phyloP scores from a whole-genome alignment of 306 rosid genomes.

The Oxytropis ochrocephala region DNA sequence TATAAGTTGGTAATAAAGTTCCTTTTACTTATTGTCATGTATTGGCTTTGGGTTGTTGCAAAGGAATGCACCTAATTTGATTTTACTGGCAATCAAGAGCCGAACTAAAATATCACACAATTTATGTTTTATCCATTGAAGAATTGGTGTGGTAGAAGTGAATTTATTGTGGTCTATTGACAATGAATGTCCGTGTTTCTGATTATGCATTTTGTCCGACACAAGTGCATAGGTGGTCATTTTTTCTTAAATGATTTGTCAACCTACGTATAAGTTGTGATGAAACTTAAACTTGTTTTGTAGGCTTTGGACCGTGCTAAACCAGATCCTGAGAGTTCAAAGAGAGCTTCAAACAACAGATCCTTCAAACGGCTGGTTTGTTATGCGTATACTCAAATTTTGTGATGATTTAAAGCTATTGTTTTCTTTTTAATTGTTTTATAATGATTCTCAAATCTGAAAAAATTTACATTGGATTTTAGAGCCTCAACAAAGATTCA shows the following conservation, averaged over 20 bases:
- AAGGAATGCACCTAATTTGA: conserved; percentile 3
- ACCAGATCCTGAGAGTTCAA: conserved; percentile 47
- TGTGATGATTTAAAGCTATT: conserved; percentile 15
- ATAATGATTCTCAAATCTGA: neutral
- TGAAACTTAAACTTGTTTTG: conserved; percentile 3
- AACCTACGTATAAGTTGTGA: neutral
- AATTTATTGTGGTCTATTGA: conserved; percentile 16
- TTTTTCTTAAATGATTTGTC: neutral
- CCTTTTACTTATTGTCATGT: neutral
- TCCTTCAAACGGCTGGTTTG: conserved; percentile 90
- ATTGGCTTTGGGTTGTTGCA: neutral
- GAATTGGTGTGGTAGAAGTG: neutral
- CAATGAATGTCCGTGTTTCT: neutral
- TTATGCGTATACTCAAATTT: conserved; percentile 7
- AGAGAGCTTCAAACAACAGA: conserved; percentile 41
- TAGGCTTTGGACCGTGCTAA: conserved; percentile 88
- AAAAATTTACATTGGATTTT: conserved; percentile 16
- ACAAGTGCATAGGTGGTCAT: neutral
- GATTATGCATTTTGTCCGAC: neutral
- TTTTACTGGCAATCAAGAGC: neutral
- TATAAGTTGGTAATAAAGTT: neutral
- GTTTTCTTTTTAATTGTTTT: conserved; percentile 12
- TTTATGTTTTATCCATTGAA: neutral
- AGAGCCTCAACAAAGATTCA: conserved; percentile 68
- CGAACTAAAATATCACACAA: neutral